Evolutionary conservation across 2,329 filamentous ascomycete species (phyloP).

Genomic region (Epichloe uncinata): DNA sequence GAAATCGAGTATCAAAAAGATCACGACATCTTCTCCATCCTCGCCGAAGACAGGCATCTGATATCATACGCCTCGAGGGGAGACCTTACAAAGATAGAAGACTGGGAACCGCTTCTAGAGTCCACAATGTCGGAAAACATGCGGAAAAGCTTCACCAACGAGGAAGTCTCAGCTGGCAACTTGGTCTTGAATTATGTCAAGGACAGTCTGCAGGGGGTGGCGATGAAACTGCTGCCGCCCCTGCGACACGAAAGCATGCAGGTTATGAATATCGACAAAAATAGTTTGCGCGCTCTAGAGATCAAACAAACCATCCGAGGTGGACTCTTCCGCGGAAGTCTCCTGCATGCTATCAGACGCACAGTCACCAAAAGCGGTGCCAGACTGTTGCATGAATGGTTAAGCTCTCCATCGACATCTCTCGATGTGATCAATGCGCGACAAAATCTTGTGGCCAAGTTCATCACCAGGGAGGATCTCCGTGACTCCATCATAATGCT

Average conservation of each 20-base stretch:
- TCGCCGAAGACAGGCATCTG: conserved; percentile 62
- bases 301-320: conserved; percentile 79
- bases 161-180: conserved; percentile 66
- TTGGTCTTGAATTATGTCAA: conserved; percentile 76
- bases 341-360: conserved; percentile 77
- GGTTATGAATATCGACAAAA: conserved; percentile 83
- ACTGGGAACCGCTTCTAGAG: conserved; percentile 71
- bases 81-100: conserved; percentile 35
- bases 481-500: conserved; percentile 56
- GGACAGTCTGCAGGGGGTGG: conserved; percentile 61
- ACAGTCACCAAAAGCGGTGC: conserved; percentile 89
- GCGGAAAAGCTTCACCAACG: conserved; percentile 43
- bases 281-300: conserved; percentile 78
- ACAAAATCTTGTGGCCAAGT: conserved; percentile 67
- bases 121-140: conserved; percentile 45
- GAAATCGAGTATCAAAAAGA: conserved; percentile 42
- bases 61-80: conserved; percentile 54
- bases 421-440: conserved; percentile 63
- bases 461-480: conserved; percentile 56
- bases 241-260: conserved; percentile 59
- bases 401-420: conserved; percentile 87
- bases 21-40: conserved; percentile 49
- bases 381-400: conserved; percentile 67
- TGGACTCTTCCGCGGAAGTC: conserved; percentile 62
- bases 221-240: conserved; percentile 74